Base-by-base conservation (phyloP, 2,329 filamentous ascomycete genomes). In the Alternaria arborescens region DNA sequence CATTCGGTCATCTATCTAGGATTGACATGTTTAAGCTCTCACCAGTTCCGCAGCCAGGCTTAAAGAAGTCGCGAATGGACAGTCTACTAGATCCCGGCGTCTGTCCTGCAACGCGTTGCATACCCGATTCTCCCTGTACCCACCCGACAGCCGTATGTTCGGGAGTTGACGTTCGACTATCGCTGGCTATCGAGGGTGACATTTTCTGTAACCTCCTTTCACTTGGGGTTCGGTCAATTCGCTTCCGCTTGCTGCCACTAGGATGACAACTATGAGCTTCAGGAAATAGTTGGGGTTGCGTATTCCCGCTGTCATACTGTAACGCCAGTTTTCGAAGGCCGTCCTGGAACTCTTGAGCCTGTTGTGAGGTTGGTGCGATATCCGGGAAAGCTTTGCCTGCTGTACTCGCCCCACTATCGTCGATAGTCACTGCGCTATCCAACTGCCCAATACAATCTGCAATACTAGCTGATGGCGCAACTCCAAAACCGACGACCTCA, bases 301-400 rank as follows among this genome's bases (percentile, higher is more conserved):
- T 30, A 1, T 30, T 10, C 28, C 24, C 28, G 8, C n/a, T 46
- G 43, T 46, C 16, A 28, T 18, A 46, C 16, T 30, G 24, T 6
- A 30, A 11, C 24, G 43, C 26, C 6, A 46, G 28, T 46, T 4
- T 26, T 8, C 3, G 3, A 11, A 46, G 43, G 1, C 26, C 43
- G 4, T 18, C n/a, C 12, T 30, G 2, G n/a, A 46, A 46, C 8
- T 46, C 43, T 4, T 30, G 24, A 14, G 24, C 16, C n/a, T 46
- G 26, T 20, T 5, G 43, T n/a, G 26, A 46, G 1, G 5, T 18
- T 14, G 43, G 10, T 30, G 0, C 5, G 0, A 28, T n/a, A n/a
- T 4, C 2, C n/a, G 0, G 10, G 2, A 30, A 3, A 14, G 0
- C 24, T n/a, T 8, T 16, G 0, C 1, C 43, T 46, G 43, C n/a